Evolutionary conservation across 2,329 filamentous ascomycete species (phyloP).

Genomic region (Balansia obtecta): DNA sequence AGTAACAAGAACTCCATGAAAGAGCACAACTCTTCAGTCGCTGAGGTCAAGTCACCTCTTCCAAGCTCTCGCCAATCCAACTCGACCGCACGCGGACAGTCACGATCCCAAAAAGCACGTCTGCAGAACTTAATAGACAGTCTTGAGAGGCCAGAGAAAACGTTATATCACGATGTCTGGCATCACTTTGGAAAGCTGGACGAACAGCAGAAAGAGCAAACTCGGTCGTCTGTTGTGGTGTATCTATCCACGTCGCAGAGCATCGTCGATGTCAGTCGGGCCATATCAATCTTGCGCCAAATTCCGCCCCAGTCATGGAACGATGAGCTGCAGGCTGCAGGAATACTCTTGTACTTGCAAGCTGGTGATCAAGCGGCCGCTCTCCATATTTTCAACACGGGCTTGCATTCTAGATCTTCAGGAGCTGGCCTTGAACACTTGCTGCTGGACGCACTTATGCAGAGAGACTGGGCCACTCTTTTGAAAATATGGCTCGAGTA

Average conservation of each 20-base stretch:
- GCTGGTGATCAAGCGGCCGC: conserved; percentile 27
- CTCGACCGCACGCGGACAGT: neutral
- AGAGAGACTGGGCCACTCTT: conserved; percentile 22
- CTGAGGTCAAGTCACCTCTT: neutral
- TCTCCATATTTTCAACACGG: conserved; percentile 25
- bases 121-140: conserved; percentile 9
- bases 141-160: conserved; percentile 13
- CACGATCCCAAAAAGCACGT: conserved; percentile 1
- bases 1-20: neutral
- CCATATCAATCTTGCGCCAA: conserved; percentile 31
- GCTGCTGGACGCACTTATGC: conserved; percentile 26
- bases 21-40: neutral
- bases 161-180: conserved; percentile 31
- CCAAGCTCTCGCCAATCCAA: neutral
- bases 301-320: conserved; percentile 27
- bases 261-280: conserved; percentile 31
- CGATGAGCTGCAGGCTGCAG: conserved; percentile 25
- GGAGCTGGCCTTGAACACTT: conserved; percentile 30
- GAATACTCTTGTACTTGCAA: conserved; percentile 28
- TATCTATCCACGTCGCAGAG: conserved; percentile 31
- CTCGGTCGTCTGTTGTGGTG: conserved; percentile 23
- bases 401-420: conserved; percentile 21
- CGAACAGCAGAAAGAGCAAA: conserved; percentile 14
- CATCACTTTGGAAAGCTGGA: conserved; percentile 27
- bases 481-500: conserved; percentile 26